Percentiles rank a stretch among this genome's conserved stretches.
These are phyloP conservation scores for thale cress (Arabidopsis thaliana) DNA, from an alignment of 345 rosid species.

Conservation along the genomic window DNA sequence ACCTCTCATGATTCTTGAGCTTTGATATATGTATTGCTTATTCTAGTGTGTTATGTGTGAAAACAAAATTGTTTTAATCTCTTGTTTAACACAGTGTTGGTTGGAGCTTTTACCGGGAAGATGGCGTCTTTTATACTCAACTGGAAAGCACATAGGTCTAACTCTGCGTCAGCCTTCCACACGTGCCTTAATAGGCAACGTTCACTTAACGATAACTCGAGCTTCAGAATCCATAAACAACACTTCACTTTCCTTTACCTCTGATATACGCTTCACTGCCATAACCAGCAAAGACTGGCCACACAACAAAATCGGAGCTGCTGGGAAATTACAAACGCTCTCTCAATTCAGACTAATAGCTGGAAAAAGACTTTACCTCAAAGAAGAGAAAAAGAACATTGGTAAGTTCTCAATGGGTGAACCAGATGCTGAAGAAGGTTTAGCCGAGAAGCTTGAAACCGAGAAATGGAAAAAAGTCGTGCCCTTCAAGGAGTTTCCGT, in stretches of 20 bases:
- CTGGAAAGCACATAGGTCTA: constrained; percentile 87
- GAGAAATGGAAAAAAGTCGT: constrained; percentile 74
- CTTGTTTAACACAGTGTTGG: constrained; percentile 62
- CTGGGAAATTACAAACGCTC: constrained; percentile 64
- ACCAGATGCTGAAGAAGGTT: constrained; percentile 51
- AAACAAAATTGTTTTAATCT: constrained; percentile 1
- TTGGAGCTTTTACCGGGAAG: constrained; percentile 83
- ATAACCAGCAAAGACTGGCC: constrained; percentile 75
- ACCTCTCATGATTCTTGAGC: constrained; percentile 1
- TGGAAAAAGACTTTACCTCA: constrained; percentile 75
- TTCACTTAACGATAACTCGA: constrained; percentile 57
- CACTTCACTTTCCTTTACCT: constrained; percentile 52
- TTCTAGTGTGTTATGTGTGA: neutral
- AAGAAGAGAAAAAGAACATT: constrained; percentile 59
- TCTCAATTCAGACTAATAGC: constrained; percentile 61
- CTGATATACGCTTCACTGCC: constrained; percentile 67
- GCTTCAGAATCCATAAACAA: constrained; percentile 48
- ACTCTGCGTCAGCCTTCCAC: constrained; percentile 84
- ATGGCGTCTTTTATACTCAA: constrained; percentile 86
- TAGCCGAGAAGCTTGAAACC: constrained; percentile 60
- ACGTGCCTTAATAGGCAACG: constrained; percentile 75
- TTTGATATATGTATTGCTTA: neutral
- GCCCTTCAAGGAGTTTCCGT: constrained; percentile 80
- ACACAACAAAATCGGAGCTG: constrained; percentile 66
- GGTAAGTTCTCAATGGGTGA: constrained; percentile 57